phyloP scores from a whole-genome alignment of 2,329 filamentous ascomycete genomes.

The Phialophora verrucosa region DNA sequence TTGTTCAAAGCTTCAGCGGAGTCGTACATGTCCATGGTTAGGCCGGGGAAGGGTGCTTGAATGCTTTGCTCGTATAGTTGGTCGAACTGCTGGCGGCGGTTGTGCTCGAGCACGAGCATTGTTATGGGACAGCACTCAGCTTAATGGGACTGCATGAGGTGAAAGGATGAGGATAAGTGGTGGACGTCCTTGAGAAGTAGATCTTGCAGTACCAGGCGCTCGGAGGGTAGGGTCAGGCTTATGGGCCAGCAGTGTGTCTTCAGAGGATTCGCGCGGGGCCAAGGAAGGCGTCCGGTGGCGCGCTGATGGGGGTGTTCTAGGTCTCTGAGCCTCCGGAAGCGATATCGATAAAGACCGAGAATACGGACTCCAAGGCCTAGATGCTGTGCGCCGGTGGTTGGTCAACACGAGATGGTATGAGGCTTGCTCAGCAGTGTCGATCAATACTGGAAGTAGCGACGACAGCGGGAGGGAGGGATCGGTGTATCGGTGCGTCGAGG shows the following conservation, averaged over 20 bases:
- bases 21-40: constrained; percentile 35
- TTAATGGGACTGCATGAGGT: constrained; percentile 27
- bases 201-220: background rate
- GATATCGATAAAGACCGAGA: constrained; percentile 25
- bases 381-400: constrained; percentile 14
- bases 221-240: constrained; percentile 18
- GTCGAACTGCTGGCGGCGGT: constrained; percentile 33
- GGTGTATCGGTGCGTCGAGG: background rate
- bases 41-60: constrained; percentile 35
- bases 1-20: constrained; percentile 30
- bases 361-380: constrained; percentile 30
- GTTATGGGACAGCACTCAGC: constrained; percentile 10
- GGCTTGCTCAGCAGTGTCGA: constrained; percentile 39
- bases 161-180: constrained; percentile 8
- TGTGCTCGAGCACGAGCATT: constrained; percentile 39
- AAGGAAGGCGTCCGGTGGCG: constrained; percentile 2
- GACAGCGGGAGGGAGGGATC: constrained; percentile 4
- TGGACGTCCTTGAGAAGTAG: constrained; percentile 3
- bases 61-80: constrained; percentile 31
- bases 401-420: constrained; percentile 20
- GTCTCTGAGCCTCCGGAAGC: constrained; percentile 22
- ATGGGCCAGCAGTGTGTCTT: constrained; percentile 8
- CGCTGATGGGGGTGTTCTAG: constrained; percentile 19
- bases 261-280: constrained; percentile 18
- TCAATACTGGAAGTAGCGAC: constrained; percentile 33